phyloP scores from a whole-genome alignment of 805 yeast genomes.

The Pichia cabralensis region DNA sequence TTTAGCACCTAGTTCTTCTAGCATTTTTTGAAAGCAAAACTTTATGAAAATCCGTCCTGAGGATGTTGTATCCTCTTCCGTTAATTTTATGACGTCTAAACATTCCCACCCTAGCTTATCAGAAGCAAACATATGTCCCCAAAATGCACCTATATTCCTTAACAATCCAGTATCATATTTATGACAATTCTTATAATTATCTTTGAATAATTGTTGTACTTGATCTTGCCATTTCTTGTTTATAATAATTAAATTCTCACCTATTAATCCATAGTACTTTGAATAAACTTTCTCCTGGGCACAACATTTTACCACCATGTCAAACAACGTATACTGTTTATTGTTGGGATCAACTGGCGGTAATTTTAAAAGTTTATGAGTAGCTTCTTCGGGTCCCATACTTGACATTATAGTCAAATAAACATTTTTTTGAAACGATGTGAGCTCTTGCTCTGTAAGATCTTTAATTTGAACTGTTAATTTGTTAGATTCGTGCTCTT shows the following conservation, averaged over 20 bases:
- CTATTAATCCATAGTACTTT: slow-evolving; percentile 71
- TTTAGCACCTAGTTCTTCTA: slow-evolving; percentile 60
- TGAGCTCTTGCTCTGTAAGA: slow-evolving; percentile 54
- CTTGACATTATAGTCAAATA: slow-evolving; percentile 83
- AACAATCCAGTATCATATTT: slow-evolving; percentile 63
- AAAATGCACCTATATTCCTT: slow-evolving; percentile 71
- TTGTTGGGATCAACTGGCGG: slow-evolving; percentile 28
- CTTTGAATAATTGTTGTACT: slow-evolving; percentile 43
- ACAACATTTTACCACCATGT: slow-evolving; percentile 71
- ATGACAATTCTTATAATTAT: slow-evolving; percentile 48
- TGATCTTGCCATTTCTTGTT: slow-evolving; percentile 47
- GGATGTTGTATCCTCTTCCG: slow-evolving; percentile 67
- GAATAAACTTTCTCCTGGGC: slow-evolving; percentile 82
- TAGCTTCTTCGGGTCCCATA: slow-evolving; percentile 86
- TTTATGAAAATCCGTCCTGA: slow-evolving; percentile 75
- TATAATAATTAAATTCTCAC: slow-evolving; percentile 49
- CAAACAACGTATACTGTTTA: slow-evolving; percentile 47
- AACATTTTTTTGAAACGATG: slow-evolving; percentile 63
- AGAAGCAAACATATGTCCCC: slow-evolving; percentile 74
- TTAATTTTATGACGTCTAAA: slow-evolving; percentile 45
- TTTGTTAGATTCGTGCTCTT: slow-evolving; percentile 13
- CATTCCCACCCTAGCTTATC: slow-evolving; percentile 60
- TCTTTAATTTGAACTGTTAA: slow-evolving; percentile 39
- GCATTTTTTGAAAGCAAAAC: slow-evolving; percentile 69
- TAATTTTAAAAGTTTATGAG: slow-evolving; percentile 65